Evolutionary conservation across 1,284 basidiomycete species (phyloP).

Genomic region (Heterobasidion occidentale): DNA sequence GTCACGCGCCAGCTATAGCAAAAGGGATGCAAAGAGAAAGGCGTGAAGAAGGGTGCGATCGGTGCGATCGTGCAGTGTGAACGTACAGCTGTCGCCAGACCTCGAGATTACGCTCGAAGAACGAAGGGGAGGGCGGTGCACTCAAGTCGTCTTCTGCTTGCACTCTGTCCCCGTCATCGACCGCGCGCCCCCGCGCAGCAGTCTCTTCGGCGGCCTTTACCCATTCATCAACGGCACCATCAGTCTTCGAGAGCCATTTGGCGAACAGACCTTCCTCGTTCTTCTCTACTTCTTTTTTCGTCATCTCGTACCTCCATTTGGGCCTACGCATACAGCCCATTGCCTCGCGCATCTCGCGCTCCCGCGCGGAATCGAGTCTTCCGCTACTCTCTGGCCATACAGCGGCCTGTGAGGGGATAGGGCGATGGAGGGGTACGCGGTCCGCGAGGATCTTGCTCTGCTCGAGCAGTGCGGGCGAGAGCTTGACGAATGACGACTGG

Average conservation of each 20-base stretch:
- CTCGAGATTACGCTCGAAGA: conserved; percentile 85
- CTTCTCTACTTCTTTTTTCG: conserved; percentile 80
- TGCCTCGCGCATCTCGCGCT: conserved; percentile 27
- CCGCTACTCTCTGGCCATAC: conserved; percentile 19
- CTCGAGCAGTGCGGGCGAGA: conserved; percentile 58
- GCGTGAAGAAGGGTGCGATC: conserved; percentile 13
- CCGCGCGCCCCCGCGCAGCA: neutral
- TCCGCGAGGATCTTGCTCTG: conserved; percentile 55
- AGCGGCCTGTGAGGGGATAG: conserved; percentile 40
- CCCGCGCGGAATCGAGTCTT: conserved; percentile 24
- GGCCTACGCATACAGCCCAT: conserved; percentile 54
- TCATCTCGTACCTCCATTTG: conserved; percentile 41
- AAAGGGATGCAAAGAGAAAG: conserved; percentile 10
- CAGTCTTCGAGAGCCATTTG: conserved; percentile 69
- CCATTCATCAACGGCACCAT: conserved; percentile 2
- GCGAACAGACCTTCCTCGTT: conserved; percentile 82
- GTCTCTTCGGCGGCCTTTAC: conserved; percentile 1
- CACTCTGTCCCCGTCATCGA: neutral
- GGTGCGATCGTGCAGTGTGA: conserved; percentile 9
- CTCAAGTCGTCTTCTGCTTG: neutral
- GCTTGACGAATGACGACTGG: conserved; percentile 67
- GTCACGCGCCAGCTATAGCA: conserved; percentile 73
- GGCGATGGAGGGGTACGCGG: conserved; percentile 46
- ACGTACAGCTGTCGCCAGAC: conserved; percentile 88
- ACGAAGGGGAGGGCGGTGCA: conserved; percentile 62